phyloP scores from a whole-genome alignment of 2,329 filamentous ascomycete species.

The Microcera coccophila region DNA sequence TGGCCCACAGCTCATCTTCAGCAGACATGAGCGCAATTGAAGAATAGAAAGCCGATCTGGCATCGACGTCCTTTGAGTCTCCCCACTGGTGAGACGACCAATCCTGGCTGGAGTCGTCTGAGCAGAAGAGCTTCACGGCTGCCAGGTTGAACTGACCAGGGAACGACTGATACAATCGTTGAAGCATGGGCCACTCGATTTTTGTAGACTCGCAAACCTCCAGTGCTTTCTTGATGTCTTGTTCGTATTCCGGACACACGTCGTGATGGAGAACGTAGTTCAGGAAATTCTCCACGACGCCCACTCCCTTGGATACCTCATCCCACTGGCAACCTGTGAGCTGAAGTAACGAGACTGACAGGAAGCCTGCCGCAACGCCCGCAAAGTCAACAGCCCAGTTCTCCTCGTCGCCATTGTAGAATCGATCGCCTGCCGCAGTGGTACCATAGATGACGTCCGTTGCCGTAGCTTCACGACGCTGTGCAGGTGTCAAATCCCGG shows the following conservation, averaged over 20 bases:
- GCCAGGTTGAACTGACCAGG: slow-evolving; percentile 81
- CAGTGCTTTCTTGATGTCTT: slow-evolving; percentile 63
- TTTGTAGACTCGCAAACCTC: slow-evolving; percentile 63
- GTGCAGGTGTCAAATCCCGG: slow-evolving; percentile 51
- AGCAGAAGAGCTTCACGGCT: slow-evolving; percentile 63
- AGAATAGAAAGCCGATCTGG: slow-evolving; percentile 42
- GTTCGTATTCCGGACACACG: slow-evolving; percentile 76
- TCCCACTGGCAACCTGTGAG: slow-evolving; percentile 53
- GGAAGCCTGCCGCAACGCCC: slow-evolving; percentile 70
- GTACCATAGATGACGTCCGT: slow-evolving; percentile 54
- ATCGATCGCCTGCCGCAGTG: slow-evolving; percentile 41
- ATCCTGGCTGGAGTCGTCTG: slow-evolving; percentile 23
- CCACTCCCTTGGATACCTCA: slow-evolving; percentile 55
- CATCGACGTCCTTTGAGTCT: slow-evolving; percentile 39
- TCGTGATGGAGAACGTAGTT: slow-evolving; percentile 81
- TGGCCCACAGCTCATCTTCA: slow-evolving; percentile 30
- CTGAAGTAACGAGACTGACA: slow-evolving; percentile 59
- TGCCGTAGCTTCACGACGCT: slow-evolving; percentile 62
- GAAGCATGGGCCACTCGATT: slow-evolving; percentile 60
- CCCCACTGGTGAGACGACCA: slow-evolving; percentile 28
- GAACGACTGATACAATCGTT: slow-evolving; percentile 48
- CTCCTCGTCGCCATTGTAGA: slow-evolving; percentile 50
- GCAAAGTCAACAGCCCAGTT: slow-evolving; percentile 78
- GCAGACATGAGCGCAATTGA: slow-evolving; percentile 38
- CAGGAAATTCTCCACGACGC: slow-evolving; percentile 78